phyloP scores from a whole-genome alignment of 345 rosid genomes.

The Populus deltoides region DNA sequence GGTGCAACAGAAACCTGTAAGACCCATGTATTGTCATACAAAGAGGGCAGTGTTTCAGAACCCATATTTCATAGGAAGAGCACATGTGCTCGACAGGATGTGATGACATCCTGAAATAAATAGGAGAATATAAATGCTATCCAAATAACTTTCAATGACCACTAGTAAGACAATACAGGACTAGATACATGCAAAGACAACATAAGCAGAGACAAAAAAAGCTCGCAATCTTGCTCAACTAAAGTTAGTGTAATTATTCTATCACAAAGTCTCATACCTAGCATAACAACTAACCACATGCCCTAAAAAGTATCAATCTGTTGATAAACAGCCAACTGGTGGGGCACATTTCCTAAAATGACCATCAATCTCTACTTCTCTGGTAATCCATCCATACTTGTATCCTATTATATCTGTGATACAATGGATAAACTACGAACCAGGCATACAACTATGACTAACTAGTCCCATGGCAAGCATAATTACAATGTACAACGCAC shows the following conservation, averaged over 20 bases:
- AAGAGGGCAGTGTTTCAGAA: neutral
- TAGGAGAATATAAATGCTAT: neutral
- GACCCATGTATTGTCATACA: constrained; percentile 1
- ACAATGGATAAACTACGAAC: neutral
- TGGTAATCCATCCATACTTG: neutral
- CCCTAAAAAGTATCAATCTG: neutral
- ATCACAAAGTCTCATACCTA: neutral
- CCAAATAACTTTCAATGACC: no score
- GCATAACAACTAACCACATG: neutral
- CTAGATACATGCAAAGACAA: neutral
- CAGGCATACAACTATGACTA: neutral
- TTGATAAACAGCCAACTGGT: neutral
- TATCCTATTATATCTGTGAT: neutral
- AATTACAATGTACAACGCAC: neutral
- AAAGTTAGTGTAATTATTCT: neutral
- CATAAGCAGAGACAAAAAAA: neutral
- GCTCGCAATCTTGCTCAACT: neutral
- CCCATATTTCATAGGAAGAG: neutral
- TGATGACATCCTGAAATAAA: neutral
- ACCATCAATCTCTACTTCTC: neutral
- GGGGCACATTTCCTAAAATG: neutral
- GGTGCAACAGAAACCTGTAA: constrained; percentile 92
- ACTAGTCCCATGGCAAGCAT: neutral
- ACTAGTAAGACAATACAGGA: neutral
- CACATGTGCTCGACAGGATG: neutral